Evolutionary conservation across 371 early-diverging fungal species (phyloP).

Genomic region (Mucor racemosus): DNA sequence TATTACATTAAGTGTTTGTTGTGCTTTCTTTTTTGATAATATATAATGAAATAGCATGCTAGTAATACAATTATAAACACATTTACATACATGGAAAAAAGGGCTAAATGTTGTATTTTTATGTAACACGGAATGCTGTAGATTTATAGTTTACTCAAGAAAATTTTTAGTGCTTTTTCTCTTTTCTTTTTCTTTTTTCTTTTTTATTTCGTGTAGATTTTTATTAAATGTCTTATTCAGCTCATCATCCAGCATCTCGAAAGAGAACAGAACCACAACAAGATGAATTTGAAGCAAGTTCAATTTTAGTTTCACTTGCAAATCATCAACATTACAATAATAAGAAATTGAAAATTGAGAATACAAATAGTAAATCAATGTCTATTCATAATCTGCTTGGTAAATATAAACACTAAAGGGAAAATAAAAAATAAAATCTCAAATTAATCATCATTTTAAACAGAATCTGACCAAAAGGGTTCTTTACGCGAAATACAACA

Average conservation of each 20-base stretch:
- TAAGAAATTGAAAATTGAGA: neutral
- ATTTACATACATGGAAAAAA: conserved; percentile 1
- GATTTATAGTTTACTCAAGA: neutral
- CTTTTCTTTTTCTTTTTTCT: neutral
- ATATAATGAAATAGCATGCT: neutral
- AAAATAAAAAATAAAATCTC: too few relatives aligned
- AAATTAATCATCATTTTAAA: neutral
- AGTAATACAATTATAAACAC: neutral
- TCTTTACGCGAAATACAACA: neutral
- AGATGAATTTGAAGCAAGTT: conserved; percentile 48
- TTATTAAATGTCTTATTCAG: neutral
- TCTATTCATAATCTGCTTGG: conserved; percentile 45
- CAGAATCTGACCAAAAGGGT: neutral
- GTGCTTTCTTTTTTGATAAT: neutral
- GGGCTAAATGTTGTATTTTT: neutral
- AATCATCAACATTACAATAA: conserved; percentile 18
- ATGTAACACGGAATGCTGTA: neutral
- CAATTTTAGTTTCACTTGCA: conserved; percentile 45
- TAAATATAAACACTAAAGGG: conserved; percentile 13
- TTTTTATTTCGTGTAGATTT: neutral
- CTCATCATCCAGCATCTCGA: neutral
- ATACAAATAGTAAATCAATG: conserved; percentile 23
- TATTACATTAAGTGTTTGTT: neutral
- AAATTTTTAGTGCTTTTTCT: neutral
- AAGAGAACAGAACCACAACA: conserved; percentile 1